These are phyloP conservation scores for Psidium friedrichsthalianum DNA, from an alignment of 345 rosid species.

Conservation along the genomic window DNA sequence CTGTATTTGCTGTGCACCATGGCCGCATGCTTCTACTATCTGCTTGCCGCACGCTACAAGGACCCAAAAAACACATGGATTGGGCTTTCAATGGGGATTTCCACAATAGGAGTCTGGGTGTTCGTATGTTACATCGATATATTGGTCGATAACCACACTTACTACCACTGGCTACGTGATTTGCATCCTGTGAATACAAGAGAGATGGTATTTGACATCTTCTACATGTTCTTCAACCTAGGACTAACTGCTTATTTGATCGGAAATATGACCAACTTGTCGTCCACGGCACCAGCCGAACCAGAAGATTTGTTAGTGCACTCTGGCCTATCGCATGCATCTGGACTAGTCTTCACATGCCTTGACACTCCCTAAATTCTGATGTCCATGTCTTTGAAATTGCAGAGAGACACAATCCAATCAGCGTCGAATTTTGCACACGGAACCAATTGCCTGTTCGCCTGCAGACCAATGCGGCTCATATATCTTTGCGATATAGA, in stretches of 20 bases:
- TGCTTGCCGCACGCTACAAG: constrained; percentile 31
- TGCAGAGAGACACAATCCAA: constrained; percentile 78
- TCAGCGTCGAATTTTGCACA: constrained; percentile 70
- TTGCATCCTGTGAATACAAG: constrained; percentile 50
- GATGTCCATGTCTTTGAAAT: background rate
- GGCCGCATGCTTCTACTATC: constrained; percentile 66
- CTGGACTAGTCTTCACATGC: background rate
- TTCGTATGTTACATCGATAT: constrained; percentile 50
- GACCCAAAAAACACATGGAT: constrained; percentile 55
- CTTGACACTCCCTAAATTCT: background rate
- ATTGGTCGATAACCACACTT: constrained; percentile 81
- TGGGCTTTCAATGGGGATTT: constrained; percentile 33
- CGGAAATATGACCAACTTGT: constrained; percentile 89
- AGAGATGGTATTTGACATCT: constrained; percentile 55
- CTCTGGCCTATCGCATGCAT: background rate
- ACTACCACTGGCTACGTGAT: constrained; percentile 82
- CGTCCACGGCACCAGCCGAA: constrained; percentile 70
- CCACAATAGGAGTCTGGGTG: constrained; percentile 5
- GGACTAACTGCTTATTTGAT: constrained; percentile 67
- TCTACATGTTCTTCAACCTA: constrained; percentile 61
- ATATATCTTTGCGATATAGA: constrained; percentile 70
- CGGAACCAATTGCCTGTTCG: constrained; percentile 68
- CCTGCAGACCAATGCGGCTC: constrained; percentile 90
- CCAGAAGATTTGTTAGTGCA: constrained; percentile 72
- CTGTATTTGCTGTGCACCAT: constrained; percentile 63